A percentile compares a stretch with the other conserved stretches of the same genome.
Evolutionary conservation across 139 green algal species (phyloP).

Genomic region (Chlorella sorokiniana): DNA sequence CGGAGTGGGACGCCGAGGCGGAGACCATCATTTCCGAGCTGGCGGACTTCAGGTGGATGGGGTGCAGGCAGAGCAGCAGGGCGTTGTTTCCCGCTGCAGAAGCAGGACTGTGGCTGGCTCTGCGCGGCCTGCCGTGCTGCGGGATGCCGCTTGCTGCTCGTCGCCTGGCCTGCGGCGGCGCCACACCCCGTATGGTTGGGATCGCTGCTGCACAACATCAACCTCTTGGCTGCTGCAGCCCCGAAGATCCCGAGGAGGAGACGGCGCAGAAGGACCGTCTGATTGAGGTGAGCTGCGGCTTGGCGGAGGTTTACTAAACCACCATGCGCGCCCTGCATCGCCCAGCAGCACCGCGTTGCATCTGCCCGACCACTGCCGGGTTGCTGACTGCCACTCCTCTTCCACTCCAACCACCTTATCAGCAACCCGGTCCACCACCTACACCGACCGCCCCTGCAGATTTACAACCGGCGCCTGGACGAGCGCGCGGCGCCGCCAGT

Average conservation of each 20-base stretch:
- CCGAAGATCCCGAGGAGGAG: constrained; percentile 63
- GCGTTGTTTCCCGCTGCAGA: no score
- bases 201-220: background rate
- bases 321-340: no score
- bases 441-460: constrained; percentile 50
- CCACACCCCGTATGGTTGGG: background rate
- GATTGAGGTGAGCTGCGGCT: background rate
- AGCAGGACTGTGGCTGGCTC: no score
- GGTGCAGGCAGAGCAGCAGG: no score
- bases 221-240: background rate
- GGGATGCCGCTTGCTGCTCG: no score
- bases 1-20: constrained; percentile 92
- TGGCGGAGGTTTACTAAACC: background rate
- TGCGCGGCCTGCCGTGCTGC: no score
- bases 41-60: constrained; percentile 54
- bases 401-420: background rate
- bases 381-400: no score
- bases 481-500: constrained; percentile 69
- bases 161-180: no score
- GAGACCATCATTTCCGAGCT: constrained; percentile 74
- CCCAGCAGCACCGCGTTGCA: background rate
- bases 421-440: background rate
- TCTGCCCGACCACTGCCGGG: background rate
- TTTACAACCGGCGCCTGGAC: constrained; percentile 84
- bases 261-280: constrained; percentile 35